Base-by-base conservation (phyloP, 1,284 basidiomycete genomes). In the Cystobasidium pallidum region DNA sequence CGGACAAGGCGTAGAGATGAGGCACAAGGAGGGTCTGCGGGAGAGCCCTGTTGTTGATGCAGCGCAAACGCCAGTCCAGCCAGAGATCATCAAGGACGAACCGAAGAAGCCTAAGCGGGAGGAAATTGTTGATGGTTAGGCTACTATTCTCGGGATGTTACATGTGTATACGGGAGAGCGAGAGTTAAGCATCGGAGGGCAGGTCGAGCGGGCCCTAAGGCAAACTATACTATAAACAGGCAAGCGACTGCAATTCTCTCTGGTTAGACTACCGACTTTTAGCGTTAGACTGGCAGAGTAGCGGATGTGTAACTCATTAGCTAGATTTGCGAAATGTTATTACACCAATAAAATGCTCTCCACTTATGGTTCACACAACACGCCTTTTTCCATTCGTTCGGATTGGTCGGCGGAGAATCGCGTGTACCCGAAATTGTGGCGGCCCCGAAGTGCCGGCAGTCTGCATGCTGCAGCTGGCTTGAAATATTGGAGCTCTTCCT, bases 121-220 rank as follows among this genome's bases (percentile, higher is more conserved):
- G 36, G 68, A 71, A 41, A 71, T 71, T 28, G 68, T 71, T n/a
- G 68, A 71, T n/a, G 62, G 62, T 0, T 64, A 64, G 24, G n/a
- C 21, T 2, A 8, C 7, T 15, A 6, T 47, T 47, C 10, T 6
- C n/a, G 6, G n/a, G 13, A 10, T 51, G 49, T 6, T 24, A 26
- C 17, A 15, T 6, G 24, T 51, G 17, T 17, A 4, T 26, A 26
- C 21, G 26, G 24, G 2, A 24, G 24, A 17, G 49, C 4, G 45
- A 47, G 7, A 47, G n/a, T n/a, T n/a, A 19, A 21, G n/a, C 13
- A 47, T 21, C 6, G 45, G n/a, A n/a, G n/a, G n/a, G n/a, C n/a
- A n/a, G n/a, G n/a, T n/a, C n/a, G n/a, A 19, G n/a, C 13, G n/a
- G 45, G 45, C 45, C n/a, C 15, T 47, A 19, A 19, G n/a, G 45